Base-by-base conservation (phyloP, 1,284 basidiomycete genomes). In the Sporisorium graminicola region DNA sequence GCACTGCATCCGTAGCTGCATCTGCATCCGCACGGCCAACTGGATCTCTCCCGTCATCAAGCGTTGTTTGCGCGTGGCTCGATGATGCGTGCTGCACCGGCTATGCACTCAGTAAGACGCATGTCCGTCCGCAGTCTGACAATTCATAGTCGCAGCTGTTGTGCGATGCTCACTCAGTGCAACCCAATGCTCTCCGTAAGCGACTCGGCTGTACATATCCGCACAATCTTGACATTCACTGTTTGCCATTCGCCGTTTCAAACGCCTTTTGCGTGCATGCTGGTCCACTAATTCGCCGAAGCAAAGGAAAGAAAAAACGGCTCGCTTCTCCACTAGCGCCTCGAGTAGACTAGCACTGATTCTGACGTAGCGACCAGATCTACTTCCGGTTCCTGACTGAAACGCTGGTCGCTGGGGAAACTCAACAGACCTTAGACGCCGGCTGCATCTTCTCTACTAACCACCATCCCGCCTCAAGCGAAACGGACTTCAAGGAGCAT, bases 11-110 rank as follows among this genome's bases (percentile, higher is more conserved):
- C n/a, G n/a, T n/a, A n/a, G n/a, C n/a, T n/a, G n/a, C n/a, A n/a
- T n/a, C n/a, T n/a, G n/a, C n/a, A n/a, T n/a, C n/a, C n/a, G n/a
- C n/a, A n/a, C n/a, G n/a, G n/a, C n/a, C n/a, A n/a, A n/a, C n/a
- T n/a, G n/a, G n/a, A 10, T 31, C 29, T 10, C 5, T 31, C 29
- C 35, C 35, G 35, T 35, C 35, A 35, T 35, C 35, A 3, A 3
- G 5, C 14, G 14, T 13, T 7, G 44, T 13, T 27, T 24, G 27
- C 13, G 5, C 6, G 26, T 10, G 14, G n/a, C n/a, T 22, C n/a
- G 43, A 56, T 46, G 64, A 40, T 33, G 29, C 35, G 18, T 20
- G 8, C 43, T 55, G 59, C 59, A 63, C 55, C 65, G 59, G 65
- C 55, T 52, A 58, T 55, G 65, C 60, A 31, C 29, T 5, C 10